Conservation (phyloP, 176 grass and related monocot species). For the Dendrocalamus sinicus region DNA sequence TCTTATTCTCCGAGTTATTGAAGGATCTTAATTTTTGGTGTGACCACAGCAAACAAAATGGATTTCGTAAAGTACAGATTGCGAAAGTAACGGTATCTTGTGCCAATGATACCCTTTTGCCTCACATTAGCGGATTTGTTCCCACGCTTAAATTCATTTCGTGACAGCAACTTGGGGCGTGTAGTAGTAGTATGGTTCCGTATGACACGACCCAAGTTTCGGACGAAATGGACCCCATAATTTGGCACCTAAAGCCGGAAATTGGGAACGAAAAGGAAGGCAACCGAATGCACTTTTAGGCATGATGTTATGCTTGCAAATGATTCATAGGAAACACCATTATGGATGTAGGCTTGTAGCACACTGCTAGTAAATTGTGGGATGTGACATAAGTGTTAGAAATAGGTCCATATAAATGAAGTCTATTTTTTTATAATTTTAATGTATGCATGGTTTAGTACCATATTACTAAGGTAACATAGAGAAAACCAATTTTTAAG, state of each 20-base stretch:
- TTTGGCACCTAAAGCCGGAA: constrained; percentile 52
- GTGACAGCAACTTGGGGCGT: constrained; percentile 11
- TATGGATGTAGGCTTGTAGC: constrained; percentile 9
- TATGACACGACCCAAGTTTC: constrained; percentile 52
- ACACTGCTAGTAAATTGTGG: background rate
- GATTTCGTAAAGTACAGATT: constrained; percentile 18
- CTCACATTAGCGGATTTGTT: constrained; percentile 12
- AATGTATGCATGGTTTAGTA: too few species aligned
- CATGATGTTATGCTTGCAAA: constrained; percentile 26
- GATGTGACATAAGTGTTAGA: too few species aligned
- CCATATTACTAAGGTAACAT: too few species aligned
- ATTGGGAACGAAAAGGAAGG: constrained; percentile 45
- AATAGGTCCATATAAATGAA: too few species aligned
- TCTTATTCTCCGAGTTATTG: background rate
- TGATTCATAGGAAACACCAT: background rate
- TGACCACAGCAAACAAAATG: constrained; percentile 20
- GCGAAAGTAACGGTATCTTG: background rate
- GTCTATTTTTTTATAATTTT: too few species aligned
- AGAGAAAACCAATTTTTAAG: too few species aligned
- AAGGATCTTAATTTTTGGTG: background rate
- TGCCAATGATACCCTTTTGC: background rate
- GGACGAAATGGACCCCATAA: constrained; percentile 42
- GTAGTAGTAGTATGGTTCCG: constrained; percentile 17
- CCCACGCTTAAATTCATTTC: background rate
- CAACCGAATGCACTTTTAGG: constrained; percentile 45